These are phyloP conservation scores for Plasmodium billcollinsi DNA, from an alignment of 169 alveolate genomes.

Conservation along the genomic window DNA sequence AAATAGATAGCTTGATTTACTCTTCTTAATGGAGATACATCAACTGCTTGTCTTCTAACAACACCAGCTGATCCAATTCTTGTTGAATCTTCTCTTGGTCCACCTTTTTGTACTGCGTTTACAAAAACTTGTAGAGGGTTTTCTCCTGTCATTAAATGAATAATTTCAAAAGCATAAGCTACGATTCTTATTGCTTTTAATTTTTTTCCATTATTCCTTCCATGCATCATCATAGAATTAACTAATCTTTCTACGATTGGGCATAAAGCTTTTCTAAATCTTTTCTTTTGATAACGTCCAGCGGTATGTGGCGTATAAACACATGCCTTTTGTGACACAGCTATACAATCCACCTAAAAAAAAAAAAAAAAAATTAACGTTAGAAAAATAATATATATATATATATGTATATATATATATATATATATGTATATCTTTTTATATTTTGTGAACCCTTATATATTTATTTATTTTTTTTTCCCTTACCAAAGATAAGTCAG, in stretches of 20 bases:
- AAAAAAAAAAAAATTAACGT: slow-evolving; percentile 13
- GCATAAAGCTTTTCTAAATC: slow-evolving; percentile 99
- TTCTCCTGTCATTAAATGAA: slow-evolving; percentile 96
- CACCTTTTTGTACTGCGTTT: slow-evolving; percentile 98
- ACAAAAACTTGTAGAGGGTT: slow-evolving; percentile 98
- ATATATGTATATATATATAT: background rate
- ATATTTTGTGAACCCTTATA: background rate
- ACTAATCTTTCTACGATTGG: slow-evolving; percentile 99
- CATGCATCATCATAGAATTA: slow-evolving; percentile 92
- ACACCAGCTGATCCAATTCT: slow-evolving; percentile 99
- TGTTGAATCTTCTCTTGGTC: slow-evolving; percentile 99
- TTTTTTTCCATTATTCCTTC: slow-evolving; percentile 99
- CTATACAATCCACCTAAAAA: slow-evolving; percentile 93
- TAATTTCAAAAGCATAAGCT: slow-evolving; percentile 98
- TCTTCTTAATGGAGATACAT: slow-evolving; percentile 99
- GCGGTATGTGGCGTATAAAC: slow-evolving; percentile 99
- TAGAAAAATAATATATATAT: background rate
- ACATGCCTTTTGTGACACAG: slow-evolving; percentile 95
- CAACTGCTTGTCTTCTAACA: slow-evolving; percentile 99
- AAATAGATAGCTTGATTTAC: slow-evolving; percentile 99
- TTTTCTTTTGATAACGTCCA: slow-evolving; percentile 98
- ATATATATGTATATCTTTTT: background rate
- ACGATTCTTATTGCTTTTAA: slow-evolving; percentile 98
- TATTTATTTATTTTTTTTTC: background rate
- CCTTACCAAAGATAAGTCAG: slow-evolving; percentile 94